phyloP scores from a whole-genome alignment of 2,329 filamentous ascomycete genomes.

The Aspergillus japonicus region DNA sequence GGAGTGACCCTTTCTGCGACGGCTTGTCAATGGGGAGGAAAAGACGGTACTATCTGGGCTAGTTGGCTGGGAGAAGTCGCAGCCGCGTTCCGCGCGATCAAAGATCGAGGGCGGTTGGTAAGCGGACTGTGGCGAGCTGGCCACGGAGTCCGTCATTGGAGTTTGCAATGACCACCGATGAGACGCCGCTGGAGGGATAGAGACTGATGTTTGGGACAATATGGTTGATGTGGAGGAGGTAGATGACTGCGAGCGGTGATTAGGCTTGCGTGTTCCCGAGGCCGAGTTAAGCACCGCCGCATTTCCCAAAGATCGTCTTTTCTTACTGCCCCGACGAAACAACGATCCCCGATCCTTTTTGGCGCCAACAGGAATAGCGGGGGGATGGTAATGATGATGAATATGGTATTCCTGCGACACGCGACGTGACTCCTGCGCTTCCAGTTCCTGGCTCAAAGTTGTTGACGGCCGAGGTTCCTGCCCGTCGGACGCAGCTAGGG shows the following conservation, averaged over 20 bases:
- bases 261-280: slow-evolving; percentile 28
- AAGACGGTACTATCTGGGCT: slow-evolving; percentile 75
- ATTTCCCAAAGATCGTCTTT: slow-evolving; percentile 66
- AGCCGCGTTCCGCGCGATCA: slow-evolving; percentile 64
- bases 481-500: slow-evolving; percentile 45
- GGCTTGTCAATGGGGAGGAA: slow-evolving; percentile 63
- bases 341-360: slow-evolving; percentile 55
- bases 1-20: slow-evolving; percentile 58
- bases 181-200: slow-evolving; percentile 50
- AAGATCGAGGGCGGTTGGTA: slow-evolving; percentile 73
- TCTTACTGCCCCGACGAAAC: slow-evolving; percentile 61
- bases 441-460: slow-evolving; percentile 71
- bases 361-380: slow-evolving; percentile 48
- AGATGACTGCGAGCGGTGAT: slow-evolving; percentile 40
- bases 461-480: slow-evolving; percentile 39
- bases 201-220: slow-evolving; percentile 63
- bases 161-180: slow-evolving; percentile 39
- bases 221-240: slow-evolving; percentile 56
- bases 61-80: slow-evolving; percentile 69
- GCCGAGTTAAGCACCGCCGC: slow-evolving; percentile 47
- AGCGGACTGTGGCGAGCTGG: slow-evolving; percentile 77
- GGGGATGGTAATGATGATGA: slow-evolving; percentile 87
- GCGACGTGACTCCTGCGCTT: slow-evolving; percentile 48
- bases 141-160: slow-evolving; percentile 60
- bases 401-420: slow-evolving; percentile 79